These are phyloP conservation scores for Elymus sibiricus DNA, from an alignment of 176 grass and related monocot genomes.

Conservation along the genomic window DNA sequence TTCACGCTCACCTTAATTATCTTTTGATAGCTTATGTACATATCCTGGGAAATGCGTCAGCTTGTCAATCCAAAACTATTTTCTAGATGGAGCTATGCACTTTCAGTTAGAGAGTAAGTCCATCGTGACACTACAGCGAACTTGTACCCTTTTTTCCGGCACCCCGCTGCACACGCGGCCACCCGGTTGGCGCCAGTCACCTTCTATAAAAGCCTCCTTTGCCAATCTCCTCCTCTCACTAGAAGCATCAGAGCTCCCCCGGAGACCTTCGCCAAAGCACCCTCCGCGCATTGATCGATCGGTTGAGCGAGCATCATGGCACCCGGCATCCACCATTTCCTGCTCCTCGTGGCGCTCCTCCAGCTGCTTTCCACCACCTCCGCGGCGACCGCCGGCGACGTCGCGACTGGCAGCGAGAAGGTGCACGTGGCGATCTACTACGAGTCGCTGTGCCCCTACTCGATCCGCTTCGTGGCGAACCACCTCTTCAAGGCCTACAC, in stretches of 20 bases:
- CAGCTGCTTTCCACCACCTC: background rate
- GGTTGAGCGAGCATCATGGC: background rate
- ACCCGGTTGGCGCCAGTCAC: background rate
- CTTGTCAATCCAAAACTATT: background rate
- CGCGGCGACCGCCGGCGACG: background rate
- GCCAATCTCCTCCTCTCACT: too few relatives aligned
- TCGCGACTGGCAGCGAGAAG: background rate
- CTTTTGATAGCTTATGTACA: background rate
- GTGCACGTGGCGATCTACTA: conserved; percentile 43
- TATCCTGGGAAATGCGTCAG: background rate
- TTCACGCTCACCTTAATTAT: background rate
- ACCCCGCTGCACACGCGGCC: conserved; percentile 10
- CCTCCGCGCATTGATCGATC: background rate
- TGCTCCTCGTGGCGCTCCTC: background rate
- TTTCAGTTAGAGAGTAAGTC: background rate
- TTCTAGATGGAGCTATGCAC: background rate
- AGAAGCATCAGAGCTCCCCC: background rate
- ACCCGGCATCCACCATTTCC: background rate
- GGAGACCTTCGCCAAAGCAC: background rate
- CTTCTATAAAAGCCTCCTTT: background rate
- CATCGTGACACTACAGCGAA: too few relatives aligned
- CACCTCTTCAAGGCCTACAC: conserved; percentile 26
- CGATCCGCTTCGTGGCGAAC: conserved; percentile 35
- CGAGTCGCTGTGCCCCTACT: conserved; percentile 51
- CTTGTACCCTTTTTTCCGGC: background rate